Evolutionary conservation across 2,329 filamentous ascomycete genomes (phyloP), one percentile per base, ranked within the genome.

Genomic region (Dendryphion nanum): DNA sequence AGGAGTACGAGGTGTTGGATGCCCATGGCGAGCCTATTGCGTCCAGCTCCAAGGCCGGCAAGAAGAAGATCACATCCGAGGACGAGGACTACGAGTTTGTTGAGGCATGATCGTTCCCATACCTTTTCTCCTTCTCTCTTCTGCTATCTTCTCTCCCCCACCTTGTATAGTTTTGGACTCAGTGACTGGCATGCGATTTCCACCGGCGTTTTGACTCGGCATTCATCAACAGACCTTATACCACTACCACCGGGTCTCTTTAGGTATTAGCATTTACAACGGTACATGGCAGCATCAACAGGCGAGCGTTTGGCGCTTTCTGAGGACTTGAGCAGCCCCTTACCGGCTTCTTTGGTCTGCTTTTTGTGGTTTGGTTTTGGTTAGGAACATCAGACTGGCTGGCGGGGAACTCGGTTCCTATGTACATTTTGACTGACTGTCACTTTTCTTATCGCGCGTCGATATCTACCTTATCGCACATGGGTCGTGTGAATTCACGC

Each of bases 1-100:
- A 72, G 39, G 78, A 82, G 64, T 82, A 81, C 50, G 78, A 81
- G 54, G 71, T 69, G 50, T 74, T 68, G 48, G 72, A 72, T 36
- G 47, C 55, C 13, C 53, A 68, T 21, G 65, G 67, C 42, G 68
- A 68, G 48, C 52, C 57, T 15, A 56, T 57, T 15, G 67, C 63
- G 41, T 51, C 57, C 17, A 50, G 42, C 21, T 42, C 53, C 29
- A 63, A 61, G 53, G 53, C 35, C 18, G 37, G 28, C 32, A 47
- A 54, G 47, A 61, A 59, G 46, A 51, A 59, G 16, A 40, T 57
- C 30, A 51, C 57, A 16, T 47, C 53, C 10, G 66, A 67, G 44
- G 66, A 68, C 29, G 65, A 64, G 29, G 66, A 69, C 37, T 69
- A 67, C 47, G 65, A 67, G 51, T 66, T 69, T 35, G 50, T 69